Base-by-base conservation (phyloP, 192 early-diverging fungal species). In the Glomus cerebriforme region DNA sequence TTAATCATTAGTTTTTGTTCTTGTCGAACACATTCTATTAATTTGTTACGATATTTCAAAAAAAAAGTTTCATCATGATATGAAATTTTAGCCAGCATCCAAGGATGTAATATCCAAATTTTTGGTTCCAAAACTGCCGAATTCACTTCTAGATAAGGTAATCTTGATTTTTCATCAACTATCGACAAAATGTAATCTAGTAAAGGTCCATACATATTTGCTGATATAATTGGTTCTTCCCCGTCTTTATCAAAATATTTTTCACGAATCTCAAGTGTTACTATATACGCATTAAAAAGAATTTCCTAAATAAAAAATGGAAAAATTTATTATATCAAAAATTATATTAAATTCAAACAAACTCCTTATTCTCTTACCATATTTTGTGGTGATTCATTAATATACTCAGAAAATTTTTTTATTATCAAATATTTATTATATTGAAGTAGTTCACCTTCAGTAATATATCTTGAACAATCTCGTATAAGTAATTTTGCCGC, bases 21-120 rank as follows among this genome's bases (percentile, higher is more conserved):
- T 31, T 73, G 45, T 31, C 49, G 39, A 24, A 27, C 15, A 13
- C 43, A 49, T 31, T 73, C 22, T 9, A 19, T 73, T 32, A 73
- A 58, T 29, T 26, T 47, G 9, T 31, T 22, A 32, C 26, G 22
- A 58, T 73, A 73, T 24, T 49, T 31, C 17, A 49, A 27, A 35
- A 59, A 73, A 19, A 73, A 58, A 27, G 39, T n/a, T 29, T 47
- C 24, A 58, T 32, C 22, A 24, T 34, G 22, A 27, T 29, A 32
- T 58, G 72, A 73, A 58, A 73, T 29, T 58, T 73, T 27, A 19
- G 39, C 72, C 17, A 73, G 72, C 24, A 73, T 58, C 72, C 72
- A 73, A 32, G 72, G 72, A 49, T 73, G 72, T 58, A 73, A 47
- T 29, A 19, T 59, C 72, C 72, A 73, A 58, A 73, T 22, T 45